Evolutionary conservation across 2,329 filamentous ascomycete genomes (phyloP).

Genomic region (Trichoderma endophyticum): DNA sequence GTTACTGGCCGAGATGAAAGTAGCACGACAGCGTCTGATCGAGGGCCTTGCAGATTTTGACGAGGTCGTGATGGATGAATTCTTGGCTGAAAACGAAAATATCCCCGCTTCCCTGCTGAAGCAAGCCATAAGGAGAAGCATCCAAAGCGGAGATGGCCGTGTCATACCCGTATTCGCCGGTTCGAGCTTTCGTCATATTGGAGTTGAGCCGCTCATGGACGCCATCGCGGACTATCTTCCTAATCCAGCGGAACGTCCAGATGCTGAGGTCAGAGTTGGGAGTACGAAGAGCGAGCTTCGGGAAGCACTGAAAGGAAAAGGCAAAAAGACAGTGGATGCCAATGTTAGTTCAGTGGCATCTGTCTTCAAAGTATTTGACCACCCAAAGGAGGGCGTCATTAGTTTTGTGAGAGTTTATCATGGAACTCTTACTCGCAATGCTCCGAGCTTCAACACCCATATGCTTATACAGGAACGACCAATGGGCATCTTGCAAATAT

Average conservation of each 20-base stretch:
- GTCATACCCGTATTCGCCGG: constrained; percentile 86
- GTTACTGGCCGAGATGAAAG: constrained; percentile 65
- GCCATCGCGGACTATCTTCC: constrained; percentile 85
- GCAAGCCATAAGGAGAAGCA: constrained; percentile 68
- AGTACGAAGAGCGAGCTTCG: constrained; percentile 41
- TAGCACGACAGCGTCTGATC: constrained; percentile 72
- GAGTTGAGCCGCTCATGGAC: constrained; percentile 87
- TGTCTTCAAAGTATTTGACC: constrained; percentile 93
- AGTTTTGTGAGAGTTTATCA: constrained; percentile 93
- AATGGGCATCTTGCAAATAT: constrained; percentile 81
- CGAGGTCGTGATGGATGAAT: constrained; percentile 79
- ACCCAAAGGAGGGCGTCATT: constrained; percentile 78
- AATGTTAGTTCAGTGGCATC: constrained; percentile 54
- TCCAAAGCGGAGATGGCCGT: constrained; percentile 64
- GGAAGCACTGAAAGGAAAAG: constrained; percentile 39
- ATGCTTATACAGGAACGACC: constrained; percentile 75
- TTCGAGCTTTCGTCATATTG: constrained; percentile 90
- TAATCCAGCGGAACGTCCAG: constrained; percentile 73
- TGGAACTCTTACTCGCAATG: constrained; percentile 71
- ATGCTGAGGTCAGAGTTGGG: constrained; percentile 71
- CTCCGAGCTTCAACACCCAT: constrained; percentile 82
- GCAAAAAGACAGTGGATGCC: constrained; percentile 36
- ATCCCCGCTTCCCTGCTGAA: constrained; percentile 67
- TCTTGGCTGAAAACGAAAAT: constrained; percentile 73
- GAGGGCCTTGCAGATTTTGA: constrained; percentile 87